Base-by-base conservation (phyloP, 148 eudicot genomes). In the Camellia sinensis region DNA sequence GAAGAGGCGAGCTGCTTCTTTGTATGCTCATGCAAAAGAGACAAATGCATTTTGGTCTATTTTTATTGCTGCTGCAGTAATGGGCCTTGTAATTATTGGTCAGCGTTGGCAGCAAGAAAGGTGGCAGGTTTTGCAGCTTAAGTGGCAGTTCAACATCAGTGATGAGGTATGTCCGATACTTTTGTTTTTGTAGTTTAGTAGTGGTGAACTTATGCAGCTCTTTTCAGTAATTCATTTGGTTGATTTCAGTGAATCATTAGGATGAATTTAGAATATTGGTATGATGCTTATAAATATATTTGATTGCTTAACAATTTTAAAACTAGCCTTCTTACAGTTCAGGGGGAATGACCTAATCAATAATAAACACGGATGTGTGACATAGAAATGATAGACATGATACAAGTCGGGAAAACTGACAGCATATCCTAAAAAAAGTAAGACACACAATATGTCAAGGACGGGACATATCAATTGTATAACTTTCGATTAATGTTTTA, bases 71-170 rank as follows among this genome's bases (percentile, higher is more conserved):
- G 95, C 98, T 7, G 95, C 98, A 87, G 97, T 94, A 12, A 90
- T 94, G 97, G 98, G 98, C 66, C 89, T 94, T 78, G 97, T 92
- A 19, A 85, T 94, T 59, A 79, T 94, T 61, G 98, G 98, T 72
- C 93, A 88, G 78, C 85, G 71, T 64, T 92, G 94, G 95, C 94
- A 92, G 82, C 93, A 86, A 63, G 92, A 92, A 74, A 88, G 90
- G 87, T 91, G 89, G 93, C 87, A 90, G 77, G 85, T 83, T 82
- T 85, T 92, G 83, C 93, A 91, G 78, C 89, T 81, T 53, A 89
- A 89, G 85, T 89, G 92, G 91, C 89, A 89, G 62, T 83, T 84
- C 73, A 83, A 80, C 75, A 13, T 89, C 77, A 83, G 85, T 71
- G 83, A 87, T 81, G 91, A 92, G 98, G 98, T 92, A 88, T 72